phyloP scores from a whole-genome alignment of 768 basidiomycete species.

The Psilocybe tampanensis region DNA sequence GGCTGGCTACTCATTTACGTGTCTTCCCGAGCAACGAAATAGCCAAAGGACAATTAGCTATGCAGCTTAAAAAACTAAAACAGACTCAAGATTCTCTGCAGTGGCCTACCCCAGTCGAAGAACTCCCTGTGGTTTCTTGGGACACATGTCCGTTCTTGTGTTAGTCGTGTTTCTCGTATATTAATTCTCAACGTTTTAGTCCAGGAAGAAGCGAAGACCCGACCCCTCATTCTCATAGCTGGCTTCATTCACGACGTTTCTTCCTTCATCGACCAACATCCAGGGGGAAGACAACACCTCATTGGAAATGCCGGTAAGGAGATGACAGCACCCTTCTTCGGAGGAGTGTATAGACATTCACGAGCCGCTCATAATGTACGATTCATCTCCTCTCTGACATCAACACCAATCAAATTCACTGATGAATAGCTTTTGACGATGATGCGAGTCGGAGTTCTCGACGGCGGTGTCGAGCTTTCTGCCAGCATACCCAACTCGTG shows the following conservation, averaged over 20 bases:
- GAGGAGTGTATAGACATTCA: constrained; percentile 64
- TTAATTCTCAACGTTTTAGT: constrained; percentile 38
- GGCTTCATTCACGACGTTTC: constrained; percentile 90
- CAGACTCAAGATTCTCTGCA: constrained; percentile 57
- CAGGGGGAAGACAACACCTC: constrained; percentile 72
- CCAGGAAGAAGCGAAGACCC: constrained; percentile 64
- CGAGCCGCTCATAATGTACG: constrained; percentile 57
- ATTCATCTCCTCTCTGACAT: neutral
- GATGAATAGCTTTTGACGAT: constrained; percentile 47
- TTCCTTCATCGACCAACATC: constrained; percentile 73
- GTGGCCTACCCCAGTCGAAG: constrained; percentile 61
- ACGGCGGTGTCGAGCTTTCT: constrained; percentile 35
- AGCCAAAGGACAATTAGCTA: constrained; percentile 76
- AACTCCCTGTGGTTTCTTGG: constrained; percentile 81
- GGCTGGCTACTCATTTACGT: constrained; percentile 80
- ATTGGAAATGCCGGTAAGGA: constrained; percentile 72
- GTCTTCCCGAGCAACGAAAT: constrained; percentile 91
- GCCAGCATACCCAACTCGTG: neutral
- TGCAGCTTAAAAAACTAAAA: constrained; percentile 80
- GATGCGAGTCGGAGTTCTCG: constrained; percentile 61
- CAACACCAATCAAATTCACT: neutral
- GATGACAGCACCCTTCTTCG: constrained; percentile 83
- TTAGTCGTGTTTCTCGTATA: neutral
- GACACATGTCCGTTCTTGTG: constrained; percentile 64
- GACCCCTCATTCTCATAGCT: constrained; percentile 70